Evolutionary conservation across 148 eudicot genomes (phyloP).

Genomic region (Limonium bicolor): DNA sequence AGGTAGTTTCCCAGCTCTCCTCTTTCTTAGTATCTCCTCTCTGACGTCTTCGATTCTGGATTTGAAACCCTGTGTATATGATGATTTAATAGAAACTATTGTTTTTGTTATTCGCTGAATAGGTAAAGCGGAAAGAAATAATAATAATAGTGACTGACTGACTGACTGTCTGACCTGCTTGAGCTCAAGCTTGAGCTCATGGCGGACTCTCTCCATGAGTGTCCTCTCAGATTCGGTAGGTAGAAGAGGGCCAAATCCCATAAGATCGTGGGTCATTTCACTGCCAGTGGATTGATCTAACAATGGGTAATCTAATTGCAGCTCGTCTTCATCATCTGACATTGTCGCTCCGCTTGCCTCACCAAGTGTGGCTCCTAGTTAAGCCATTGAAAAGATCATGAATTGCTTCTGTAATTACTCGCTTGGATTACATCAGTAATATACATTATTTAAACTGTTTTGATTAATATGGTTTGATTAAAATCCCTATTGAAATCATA

Average conservation of each 20-base stretch:
- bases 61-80: slow-evolving; percentile 65
- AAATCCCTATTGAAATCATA: no score
- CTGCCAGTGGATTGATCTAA: slow-evolving; percentile 29
- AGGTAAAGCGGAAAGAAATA: background rate
- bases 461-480: no score
- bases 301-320: slow-evolving; percentile 52
- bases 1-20: slow-evolving; percentile 93
- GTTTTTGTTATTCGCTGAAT: background rate
- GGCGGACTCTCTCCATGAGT: slow-evolving; percentile 93
- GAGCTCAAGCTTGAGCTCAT: slow-evolving; percentile 83
- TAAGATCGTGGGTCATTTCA: slow-evolving; percentile 54
- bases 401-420: background rate
- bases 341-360: slow-evolving; percentile 86
- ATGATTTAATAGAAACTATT: background rate
- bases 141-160: background rate
- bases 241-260: slow-evolving; percentile 85
- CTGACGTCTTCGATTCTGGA: slow-evolving; percentile 94
- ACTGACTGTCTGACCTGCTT: slow-evolving; percentile 44
- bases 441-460: no score
- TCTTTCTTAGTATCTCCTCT: slow-evolving; percentile 85
- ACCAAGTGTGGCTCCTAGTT: slow-evolving; percentile 42
- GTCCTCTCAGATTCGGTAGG: slow-evolving; percentile 95
- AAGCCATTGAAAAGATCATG: background rate
- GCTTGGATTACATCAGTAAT: background rate
- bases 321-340: slow-evolving; percentile 94